phyloP scores from a whole-genome alignment of 2,329 filamentous ascomycete species.

The Pseudogymnoascus sp. region DNA sequence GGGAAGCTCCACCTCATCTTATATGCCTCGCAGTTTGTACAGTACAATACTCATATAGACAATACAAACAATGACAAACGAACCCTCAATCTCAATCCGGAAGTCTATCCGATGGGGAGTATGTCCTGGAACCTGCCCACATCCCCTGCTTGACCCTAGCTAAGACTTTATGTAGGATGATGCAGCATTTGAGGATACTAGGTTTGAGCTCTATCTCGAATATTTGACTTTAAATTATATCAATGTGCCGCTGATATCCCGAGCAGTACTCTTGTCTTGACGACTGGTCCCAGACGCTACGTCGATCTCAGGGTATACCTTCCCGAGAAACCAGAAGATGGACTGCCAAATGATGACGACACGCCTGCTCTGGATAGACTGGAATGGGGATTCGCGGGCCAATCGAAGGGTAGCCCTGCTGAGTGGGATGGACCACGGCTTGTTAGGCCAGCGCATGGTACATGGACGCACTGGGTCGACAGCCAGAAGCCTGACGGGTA shows the following conservation, averaged over 20 bases:
- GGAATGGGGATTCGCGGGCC: constrained; percentile 22
- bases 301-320: constrained; percentile 19
- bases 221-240: neutral
- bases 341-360: constrained; percentile 10
- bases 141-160: neutral
- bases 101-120: constrained; percentile 11
- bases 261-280: constrained; percentile 20
- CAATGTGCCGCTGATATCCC: neutral
- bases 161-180: neutral
- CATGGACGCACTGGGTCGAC: constrained; percentile 17
- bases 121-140: neutral
- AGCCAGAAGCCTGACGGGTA: constrained; percentile 17
- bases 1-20: neutral
- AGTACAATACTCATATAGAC: neutral
- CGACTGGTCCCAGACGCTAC: constrained; percentile 17
- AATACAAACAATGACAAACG: neutral
- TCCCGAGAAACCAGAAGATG: constrained; percentile 10
- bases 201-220: neutral
- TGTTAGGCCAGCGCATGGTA: constrained; percentile 13
- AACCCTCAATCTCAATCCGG: constrained; percentile 11
- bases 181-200: neutral
- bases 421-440: neutral
- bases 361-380: constrained; percentile 11
- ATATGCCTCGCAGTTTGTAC: neutral
- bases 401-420: constrained; percentile 9